These are phyloP conservation scores for Ceratocystis albifundus DNA, from an alignment of 2,329 filamentous ascomycete species.

Conservation along the genomic window DNA sequence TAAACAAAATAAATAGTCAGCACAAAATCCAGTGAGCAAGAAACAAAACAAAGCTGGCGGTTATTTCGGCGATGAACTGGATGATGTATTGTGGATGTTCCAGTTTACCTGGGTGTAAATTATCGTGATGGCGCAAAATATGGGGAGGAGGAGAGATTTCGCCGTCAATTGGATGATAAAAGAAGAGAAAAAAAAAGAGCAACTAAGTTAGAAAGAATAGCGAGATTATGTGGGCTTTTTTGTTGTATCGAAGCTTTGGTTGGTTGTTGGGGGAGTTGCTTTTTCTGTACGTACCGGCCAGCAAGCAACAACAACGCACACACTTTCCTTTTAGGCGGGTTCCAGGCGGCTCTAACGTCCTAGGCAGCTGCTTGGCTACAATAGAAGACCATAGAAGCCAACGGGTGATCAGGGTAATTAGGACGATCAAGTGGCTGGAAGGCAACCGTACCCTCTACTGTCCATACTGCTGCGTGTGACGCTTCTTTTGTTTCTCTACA, in stretches of 20 bases:
- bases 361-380: background rate
- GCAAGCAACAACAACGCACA: background rate
- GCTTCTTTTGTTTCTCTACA: background rate
- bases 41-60: background rate
- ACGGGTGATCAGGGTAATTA: background rate
- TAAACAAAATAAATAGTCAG: background rate
- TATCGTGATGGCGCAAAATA: conserved; percentile 6
- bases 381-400: background rate
- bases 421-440: background rate
- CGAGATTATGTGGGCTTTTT: conserved; percentile 18
- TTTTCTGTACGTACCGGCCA: background rate
- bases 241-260: conserved; percentile 13
- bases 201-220: conserved; percentile 6
- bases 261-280: conserved; percentile 15
- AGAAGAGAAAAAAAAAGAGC: conserved; percentile 14
- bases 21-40: background rate
- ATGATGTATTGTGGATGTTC: background rate
- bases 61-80: background rate
- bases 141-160: conserved; percentile 11
- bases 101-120: background rate
- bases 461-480: background rate
- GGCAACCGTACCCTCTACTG: background rate
- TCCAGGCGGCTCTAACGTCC: background rate
- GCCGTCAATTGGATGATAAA: conserved; percentile 10
- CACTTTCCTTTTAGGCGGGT: conserved; percentile 1